Evolutionary conservation across 176 grass and related monocot species (phyloP).

Genomic region (Guadua angustifolia): DNA sequence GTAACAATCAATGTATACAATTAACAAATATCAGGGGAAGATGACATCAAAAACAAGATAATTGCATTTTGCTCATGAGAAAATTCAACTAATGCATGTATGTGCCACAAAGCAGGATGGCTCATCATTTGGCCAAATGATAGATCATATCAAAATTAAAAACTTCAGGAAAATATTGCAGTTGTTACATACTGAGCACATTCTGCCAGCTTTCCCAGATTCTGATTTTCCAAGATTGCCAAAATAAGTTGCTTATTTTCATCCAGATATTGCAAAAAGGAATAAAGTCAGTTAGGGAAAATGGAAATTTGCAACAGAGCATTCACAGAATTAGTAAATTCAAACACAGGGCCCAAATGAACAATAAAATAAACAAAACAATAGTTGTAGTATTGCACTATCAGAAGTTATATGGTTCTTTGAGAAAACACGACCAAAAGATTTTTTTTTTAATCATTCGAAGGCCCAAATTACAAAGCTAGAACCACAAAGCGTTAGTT

Average conservation of each 20-base stretch:
- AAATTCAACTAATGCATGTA: constrained; percentile 19
- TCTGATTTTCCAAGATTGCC: constrained; percentile 92
- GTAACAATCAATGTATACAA: not conserved
- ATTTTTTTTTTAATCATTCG: no score
- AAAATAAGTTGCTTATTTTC: constrained; percentile 95
- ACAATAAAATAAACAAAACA: constrained; percentile 21
- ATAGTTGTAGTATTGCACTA: not conserved
- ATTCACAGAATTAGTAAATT: not conserved
- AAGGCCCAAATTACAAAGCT: no score
- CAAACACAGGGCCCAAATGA: not conserved
- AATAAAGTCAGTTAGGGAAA: constrained; percentile 12
- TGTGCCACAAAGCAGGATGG: constrained; percentile 19
- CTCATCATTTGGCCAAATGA: not conserved
- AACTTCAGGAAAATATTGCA: constrained; percentile 5
- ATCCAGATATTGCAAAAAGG: constrained; percentile 73
- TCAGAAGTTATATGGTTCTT: not conserved
- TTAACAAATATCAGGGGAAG: not conserved
- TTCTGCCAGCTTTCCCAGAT: constrained; percentile 85
- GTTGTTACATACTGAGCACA: constrained; percentile 79
- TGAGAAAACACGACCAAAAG: constrained; percentile 14
- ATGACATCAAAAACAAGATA: not conserved
- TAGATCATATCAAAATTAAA: constrained; percentile 32
- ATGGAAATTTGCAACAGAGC: not conserved
- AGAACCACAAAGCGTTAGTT: no score
- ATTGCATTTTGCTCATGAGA: not conserved